phyloP scores from a whole-genome alignment of 495 filamentous ascomycete genomes.

The Penicillium cataractarum region DNA sequence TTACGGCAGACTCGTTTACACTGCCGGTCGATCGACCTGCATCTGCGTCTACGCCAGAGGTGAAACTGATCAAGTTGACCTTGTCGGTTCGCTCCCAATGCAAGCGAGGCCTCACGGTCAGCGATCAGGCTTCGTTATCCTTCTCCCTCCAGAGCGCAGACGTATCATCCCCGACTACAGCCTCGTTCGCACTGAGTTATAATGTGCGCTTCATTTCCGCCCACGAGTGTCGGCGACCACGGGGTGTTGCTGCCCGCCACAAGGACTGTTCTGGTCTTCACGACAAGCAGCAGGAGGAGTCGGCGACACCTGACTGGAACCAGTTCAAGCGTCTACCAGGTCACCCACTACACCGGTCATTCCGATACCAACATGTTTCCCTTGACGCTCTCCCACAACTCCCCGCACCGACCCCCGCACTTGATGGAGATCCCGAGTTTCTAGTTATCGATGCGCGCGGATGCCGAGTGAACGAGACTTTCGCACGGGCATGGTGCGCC shows the following conservation, averaged over 20 bases:
- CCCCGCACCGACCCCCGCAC: constrained; percentile 13
- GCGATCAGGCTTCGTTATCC: constrained; percentile 53
- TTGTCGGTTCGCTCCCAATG: constrained; percentile 23
- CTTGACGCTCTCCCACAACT: constrained; percentile 52
- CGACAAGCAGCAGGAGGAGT: constrained; percentile 31
- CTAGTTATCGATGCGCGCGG: constrained; percentile 54
- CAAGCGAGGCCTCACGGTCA: constrained; percentile 41
- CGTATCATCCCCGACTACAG: constrained; percentile 31
- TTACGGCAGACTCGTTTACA: constrained; percentile 50
- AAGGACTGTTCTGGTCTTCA: constrained; percentile 1
- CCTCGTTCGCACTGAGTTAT: constrained; percentile 56
- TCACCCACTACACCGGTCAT: constrained; percentile 68
- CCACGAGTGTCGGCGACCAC: constrained; percentile 64
- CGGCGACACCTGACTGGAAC: constrained; percentile 26
- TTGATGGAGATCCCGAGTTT: constrained; percentile 39
- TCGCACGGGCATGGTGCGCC: constrained; percentile 70
- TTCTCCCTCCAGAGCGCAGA: constrained; percentile 45
- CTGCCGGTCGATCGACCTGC: constrained; percentile 34
- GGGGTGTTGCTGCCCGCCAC: constrained; percentile 32
- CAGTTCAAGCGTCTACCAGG: constrained; percentile 45
- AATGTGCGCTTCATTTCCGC: constrained; percentile 69
- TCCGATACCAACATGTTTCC: constrained; percentile 58
- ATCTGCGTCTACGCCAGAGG: constrained; percentile 9
- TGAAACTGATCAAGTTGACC: constrained; percentile 27
- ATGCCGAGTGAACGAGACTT: constrained; percentile 61